Base-by-base conservation (phyloP, 2,329 filamentous ascomycete species). In the Alternaria infectoria region DNA sequence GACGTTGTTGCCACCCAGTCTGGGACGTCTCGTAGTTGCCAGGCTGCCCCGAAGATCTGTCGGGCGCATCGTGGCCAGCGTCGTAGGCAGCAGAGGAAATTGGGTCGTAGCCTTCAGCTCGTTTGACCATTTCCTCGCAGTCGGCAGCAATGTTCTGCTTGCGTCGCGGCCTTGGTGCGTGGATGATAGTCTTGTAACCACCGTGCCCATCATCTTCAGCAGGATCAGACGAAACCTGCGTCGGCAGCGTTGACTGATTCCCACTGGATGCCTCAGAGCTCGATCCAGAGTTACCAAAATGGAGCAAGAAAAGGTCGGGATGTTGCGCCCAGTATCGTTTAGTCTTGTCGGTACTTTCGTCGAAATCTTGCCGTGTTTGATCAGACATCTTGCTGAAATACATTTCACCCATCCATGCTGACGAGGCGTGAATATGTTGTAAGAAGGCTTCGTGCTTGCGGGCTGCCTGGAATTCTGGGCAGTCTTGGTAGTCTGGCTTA, bases 21-120 rank as follows among this genome's bases (percentile, higher is more conserved):
- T 32, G 47, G 17, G 7, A 32, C 8, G 28, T 0, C 2, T 32
- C 2, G 17, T 32, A 32, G 47, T 21, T 32, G 17, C 6, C n/a
- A 11, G 19, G 47, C 43, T 21, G 43, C 3, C 5, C 2, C 17
- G 0, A n/a, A 1, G 0, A 2, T 4, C n/a, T 28, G 0, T 3
- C 47, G 13, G 11, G 10, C 26, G 17, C n/a, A 0, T 10, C 17
- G n/a, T 51, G 17, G 0, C 0, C 5, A 12, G 17, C 25, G 2
- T 32, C 47, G n/a, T 51, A 4, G 0, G 12, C 0, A 12, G 12
- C 12, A 32, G 0, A 15, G 5, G 12, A 3, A 0, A 0, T 51
- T 7, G 26, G n/a, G 0, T 30, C 2, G 11, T 30, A 12, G 25
- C 9, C 3, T 3, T 11, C 17, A 13, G 11, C 17, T 12, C 2